Evolutionary conservation across 768 basidiomycete genomes (phyloP).

Genomic region (Leccinum disarticulatum): DNA sequence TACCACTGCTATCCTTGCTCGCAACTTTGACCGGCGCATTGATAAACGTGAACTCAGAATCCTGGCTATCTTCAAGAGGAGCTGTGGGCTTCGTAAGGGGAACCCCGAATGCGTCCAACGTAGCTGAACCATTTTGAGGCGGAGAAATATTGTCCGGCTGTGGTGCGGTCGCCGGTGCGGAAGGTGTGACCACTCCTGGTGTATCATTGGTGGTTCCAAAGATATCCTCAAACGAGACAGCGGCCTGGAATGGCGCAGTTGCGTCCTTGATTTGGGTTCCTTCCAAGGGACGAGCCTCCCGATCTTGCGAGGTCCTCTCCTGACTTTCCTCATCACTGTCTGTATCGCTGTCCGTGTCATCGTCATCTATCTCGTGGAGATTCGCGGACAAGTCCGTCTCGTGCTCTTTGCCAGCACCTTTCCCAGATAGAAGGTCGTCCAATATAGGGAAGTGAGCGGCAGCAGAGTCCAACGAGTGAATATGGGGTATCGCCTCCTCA

Average conservation of each 20-base stretch:
- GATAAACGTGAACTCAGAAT: conserved; percentile 23
- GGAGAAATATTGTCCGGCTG: conserved; percentile 20
- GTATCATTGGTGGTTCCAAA: conserved; percentile 40
- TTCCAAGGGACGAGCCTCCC: conserved; percentile 21
- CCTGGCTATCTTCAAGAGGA: conserved; percentile 21
- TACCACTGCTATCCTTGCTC: conserved; percentile 22
- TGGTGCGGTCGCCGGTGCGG: conserved; percentile 16
- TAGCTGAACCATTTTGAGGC: conserved; percentile 17
- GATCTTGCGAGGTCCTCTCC: conserved; percentile 20
- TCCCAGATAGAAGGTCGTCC: conserved; percentile 27
- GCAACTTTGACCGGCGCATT: conserved; percentile 12
- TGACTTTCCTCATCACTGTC: conserved; percentile 49
- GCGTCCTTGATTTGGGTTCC: conserved; percentile 16
- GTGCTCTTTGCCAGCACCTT: conserved; percentile 31
- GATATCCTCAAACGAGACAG: conserved; percentile 54
- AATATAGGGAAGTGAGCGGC: conserved; percentile 39
- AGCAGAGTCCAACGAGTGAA: conserved; percentile 28
- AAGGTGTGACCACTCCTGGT: conserved; percentile 19
- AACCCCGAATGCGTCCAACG: conserved; percentile 44
- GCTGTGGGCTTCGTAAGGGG: conserved; percentile 19
- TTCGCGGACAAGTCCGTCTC: conserved; percentile 54
- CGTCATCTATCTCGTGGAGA: conserved; percentile 57
- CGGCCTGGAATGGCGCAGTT: conserved; percentile 1
- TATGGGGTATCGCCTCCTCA: conserved; percentile 15
- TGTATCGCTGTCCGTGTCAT: conserved; percentile 55